Percentiles rank a stretch among this genome's conserved stretches.
Evolutionary conservation across 2,329 filamentous ascomycete genomes (phyloP).

Genomic region (Phialophora tarda): DNA sequence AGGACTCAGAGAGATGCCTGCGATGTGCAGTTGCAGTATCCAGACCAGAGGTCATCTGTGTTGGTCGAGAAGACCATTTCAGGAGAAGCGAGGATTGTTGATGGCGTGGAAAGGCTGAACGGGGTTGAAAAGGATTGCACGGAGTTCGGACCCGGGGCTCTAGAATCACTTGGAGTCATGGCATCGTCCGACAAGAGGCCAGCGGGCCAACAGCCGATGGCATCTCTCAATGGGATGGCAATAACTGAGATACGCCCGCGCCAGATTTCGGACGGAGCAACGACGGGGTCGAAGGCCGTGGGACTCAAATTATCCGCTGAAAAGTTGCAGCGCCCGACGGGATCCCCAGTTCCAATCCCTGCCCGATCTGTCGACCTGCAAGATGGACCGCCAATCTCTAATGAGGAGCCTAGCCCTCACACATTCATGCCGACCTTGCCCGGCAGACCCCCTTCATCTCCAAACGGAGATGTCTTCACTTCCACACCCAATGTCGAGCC

Average conservation of each 20-base stretch:
- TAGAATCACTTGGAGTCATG: background rate
- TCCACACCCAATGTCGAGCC: constrained; percentile 32
- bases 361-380: constrained; percentile 49
- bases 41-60: constrained; percentile 24
- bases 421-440: background rate
- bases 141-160: background rate
- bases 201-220: background rate
- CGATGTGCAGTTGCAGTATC: constrained; percentile 1
- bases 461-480: constrained; percentile 29
- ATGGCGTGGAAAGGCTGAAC: background rate
- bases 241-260: background rate
- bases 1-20: background rate
- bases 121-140: background rate
- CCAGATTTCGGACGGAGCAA: background rate
- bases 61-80: background rate
- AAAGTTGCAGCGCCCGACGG: constrained; percentile 61
- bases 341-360: constrained; percentile 61
- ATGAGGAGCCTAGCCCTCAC: constrained; percentile 7
- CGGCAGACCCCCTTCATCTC: background rate
- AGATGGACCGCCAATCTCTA: constrained; percentile 42
- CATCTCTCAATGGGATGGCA: background rate
- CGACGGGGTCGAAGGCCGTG: constrained; percentile 44
- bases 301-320: constrained; percentile 59
- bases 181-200: background rate
- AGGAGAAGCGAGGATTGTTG: background rate